Percentiles rank a stretch among this genome's conserved stretches.
These are phyloP conservation scores for Saccharomycopsis capsularis DNA, from an alignment of 805 yeast genomes.

Conservation along the genomic window DNA sequence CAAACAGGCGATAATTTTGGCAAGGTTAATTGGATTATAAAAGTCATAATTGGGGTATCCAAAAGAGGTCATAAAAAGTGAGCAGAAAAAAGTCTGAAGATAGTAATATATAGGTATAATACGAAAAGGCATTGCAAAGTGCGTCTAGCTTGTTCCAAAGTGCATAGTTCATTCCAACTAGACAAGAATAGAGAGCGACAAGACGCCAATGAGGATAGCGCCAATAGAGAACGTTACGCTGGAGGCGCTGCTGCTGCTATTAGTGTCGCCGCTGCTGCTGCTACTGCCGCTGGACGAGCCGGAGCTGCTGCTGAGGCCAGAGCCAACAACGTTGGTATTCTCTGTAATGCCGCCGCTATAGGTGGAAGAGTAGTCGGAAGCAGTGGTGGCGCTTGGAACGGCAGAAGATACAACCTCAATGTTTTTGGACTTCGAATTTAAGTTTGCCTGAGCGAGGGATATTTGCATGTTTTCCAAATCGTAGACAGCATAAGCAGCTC, in stretches of 20 bases:
- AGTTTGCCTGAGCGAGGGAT: constrained; percentile 40
- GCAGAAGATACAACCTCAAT: constrained; percentile 32
- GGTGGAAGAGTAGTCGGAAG: constrained; percentile 40
- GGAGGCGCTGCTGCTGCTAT: constrained; percentile 22
- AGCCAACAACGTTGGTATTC: constrained; percentile 89
- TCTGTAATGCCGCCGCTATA: constrained; percentile 28
- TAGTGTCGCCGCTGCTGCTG: constrained; percentile 49
- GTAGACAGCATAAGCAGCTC: constrained; percentile 47
- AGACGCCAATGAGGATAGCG: no score
- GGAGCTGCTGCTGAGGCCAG: constrained; percentile 81
- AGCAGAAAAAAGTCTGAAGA: no score
- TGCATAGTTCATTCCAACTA: no score
- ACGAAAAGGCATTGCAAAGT: no score
- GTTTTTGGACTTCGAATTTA: constrained; percentile 24
- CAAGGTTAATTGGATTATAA: no score
- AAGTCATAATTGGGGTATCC: no score
- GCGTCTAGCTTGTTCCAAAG: no score
- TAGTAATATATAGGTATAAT: no score
- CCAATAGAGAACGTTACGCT: not conserved
- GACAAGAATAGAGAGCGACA: no score
- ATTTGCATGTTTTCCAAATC: constrained; percentile 42
- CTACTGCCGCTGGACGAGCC: constrained; percentile 69
- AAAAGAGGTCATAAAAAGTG: no score
- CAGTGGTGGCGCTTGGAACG: constrained; percentile 48
- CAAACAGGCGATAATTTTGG: no score